Conservation (phyloP, 1,139 yeast species). For the Taphrina communis region DNA sequence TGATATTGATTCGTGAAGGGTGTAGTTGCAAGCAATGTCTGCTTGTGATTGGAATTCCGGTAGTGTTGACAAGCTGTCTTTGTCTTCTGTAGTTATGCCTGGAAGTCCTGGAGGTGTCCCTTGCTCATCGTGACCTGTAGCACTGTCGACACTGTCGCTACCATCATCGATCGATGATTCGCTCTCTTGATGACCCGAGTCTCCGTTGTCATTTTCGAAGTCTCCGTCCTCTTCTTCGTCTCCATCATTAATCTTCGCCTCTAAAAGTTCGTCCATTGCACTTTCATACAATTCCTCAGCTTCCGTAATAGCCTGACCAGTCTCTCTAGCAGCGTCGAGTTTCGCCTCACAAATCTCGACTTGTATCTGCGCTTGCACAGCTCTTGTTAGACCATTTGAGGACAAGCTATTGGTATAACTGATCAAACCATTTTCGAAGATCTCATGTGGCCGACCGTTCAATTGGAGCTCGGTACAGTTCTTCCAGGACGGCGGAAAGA, state of each 20-base stretch:
- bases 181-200: not conserved
- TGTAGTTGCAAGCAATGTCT: not conserved
- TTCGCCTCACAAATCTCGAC: slow-evolving; percentile 19
- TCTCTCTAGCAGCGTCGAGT: not conserved
- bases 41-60: not conserved
- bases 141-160: not conserved
- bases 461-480: slow-evolving; percentile 17
- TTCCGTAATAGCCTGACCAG: slow-evolving; percentile 14
- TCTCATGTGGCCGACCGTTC: slow-evolving; percentile 22
- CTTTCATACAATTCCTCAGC: slow-evolving; percentile 29
- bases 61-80: not conserved
- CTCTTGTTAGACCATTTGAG: slow-evolving; percentile 38
- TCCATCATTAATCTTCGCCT: slow-evolving; percentile 9
- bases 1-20: too few species aligned
- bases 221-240: slow-evolving; percentile 38
- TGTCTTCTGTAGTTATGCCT: not conserved
- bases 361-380: slow-evolving; percentile 16
- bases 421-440: slow-evolving; percentile 37
- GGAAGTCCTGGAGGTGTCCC: not conserved
- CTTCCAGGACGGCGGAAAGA: slow-evolving; percentile 33
- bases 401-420: slow-evolving; percentile 23
- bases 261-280: slow-evolving; percentile 20
- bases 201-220: not conserved
- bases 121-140: not conserved
- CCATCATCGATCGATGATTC: not conserved